phyloP scores from a whole-genome alignment of 306 rosid genomes.

The Malus asiatica region DNA sequence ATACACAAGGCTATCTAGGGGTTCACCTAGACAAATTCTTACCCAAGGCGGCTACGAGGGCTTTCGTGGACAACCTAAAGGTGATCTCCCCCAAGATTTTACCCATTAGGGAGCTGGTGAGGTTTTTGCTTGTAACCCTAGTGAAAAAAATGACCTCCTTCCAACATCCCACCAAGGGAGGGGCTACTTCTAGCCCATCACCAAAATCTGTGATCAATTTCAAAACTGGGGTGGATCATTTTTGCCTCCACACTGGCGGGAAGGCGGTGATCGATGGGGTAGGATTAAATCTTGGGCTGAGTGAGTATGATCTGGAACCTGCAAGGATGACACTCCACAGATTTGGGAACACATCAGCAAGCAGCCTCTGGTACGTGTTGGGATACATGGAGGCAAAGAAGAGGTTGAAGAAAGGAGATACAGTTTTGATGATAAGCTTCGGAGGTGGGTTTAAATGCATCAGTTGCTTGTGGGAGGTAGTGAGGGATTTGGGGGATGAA shows the following conservation, averaged over 20 bases:
- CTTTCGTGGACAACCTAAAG: slow-evolving; percentile 68
- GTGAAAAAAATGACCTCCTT: slow-evolving; percentile 17
- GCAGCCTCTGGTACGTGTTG: slow-evolving; percentile 82
- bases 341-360: slow-evolving; percentile 83
- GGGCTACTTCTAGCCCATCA: not conserved
- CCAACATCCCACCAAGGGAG: not conserved
- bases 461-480: slow-evolving; percentile 79
- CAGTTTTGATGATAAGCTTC: slow-evolving; percentile 79
- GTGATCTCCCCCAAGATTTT: slow-evolving; percentile 58
- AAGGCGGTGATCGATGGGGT: slow-evolving; percentile 87
- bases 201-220: slow-evolving; percentile 46
- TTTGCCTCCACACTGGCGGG: slow-evolving; percentile 83
- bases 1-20: slow-evolving; percentile 49
- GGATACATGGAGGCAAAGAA: slow-evolving; percentile 91
- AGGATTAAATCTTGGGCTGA: slow-evolving; percentile 52
- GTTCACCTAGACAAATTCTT: slow-evolving; percentile 56
- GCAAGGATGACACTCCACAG: slow-evolving; percentile 92
- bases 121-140: slow-evolving; percentile 31
- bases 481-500: slow-evolving; percentile 42
- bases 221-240: slow-evolving; percentile 67
- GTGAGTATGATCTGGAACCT: slow-evolving; percentile 67
- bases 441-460: slow-evolving; percentile 96
- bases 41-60: slow-evolving; percentile 85
- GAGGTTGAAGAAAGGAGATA: slow-evolving; percentile 60
- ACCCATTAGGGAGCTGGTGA: slow-evolving; percentile 56